phyloP scores from a whole-genome alignment of 305 asterid genomes.

The Fraxinus velutina region DNA sequence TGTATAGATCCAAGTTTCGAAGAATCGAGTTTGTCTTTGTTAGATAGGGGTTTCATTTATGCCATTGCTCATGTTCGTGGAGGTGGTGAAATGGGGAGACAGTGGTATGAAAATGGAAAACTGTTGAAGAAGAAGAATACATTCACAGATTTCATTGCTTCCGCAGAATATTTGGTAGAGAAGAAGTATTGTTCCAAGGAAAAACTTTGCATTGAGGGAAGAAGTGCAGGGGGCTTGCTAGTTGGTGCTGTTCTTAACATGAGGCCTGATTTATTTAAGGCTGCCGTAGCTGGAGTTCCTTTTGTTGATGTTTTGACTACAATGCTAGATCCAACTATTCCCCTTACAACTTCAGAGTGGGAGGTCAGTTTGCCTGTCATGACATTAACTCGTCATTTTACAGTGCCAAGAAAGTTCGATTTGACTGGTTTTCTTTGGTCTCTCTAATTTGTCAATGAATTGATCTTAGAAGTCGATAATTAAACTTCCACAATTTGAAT shows the following conservation, averaged over 20 bases:
- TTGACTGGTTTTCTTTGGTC: not conserved
- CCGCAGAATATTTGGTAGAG: constrained; percentile 82
- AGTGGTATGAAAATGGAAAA: constrained; percentile 91
- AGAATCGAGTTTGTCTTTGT: constrained; percentile 73
- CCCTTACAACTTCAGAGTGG: constrained; percentile 97
- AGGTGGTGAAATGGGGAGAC: constrained; percentile 99
- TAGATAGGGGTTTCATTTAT: constrained; percentile 81
- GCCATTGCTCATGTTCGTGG: constrained; percentile 88
- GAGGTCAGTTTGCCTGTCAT: constrained; percentile 55
- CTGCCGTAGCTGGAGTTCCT: constrained; percentile 92
- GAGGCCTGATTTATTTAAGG: constrained; percentile 88
- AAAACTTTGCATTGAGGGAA: constrained; percentile 79
- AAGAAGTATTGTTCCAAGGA: constrained; percentile 78
- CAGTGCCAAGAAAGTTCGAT: not conserved
- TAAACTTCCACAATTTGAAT: not conserved
- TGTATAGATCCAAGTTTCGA: constrained; percentile 76
- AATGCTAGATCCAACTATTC: constrained; percentile 95
- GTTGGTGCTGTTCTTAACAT: constrained; percentile 86
- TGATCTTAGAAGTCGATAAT: not conserved
- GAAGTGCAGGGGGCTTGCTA: constrained; percentile 97
- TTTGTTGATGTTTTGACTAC: constrained; percentile 89
- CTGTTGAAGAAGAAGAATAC: constrained; percentile 84
- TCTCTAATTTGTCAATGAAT: not conserved
- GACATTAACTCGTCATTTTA: not conserved
- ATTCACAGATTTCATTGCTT: constrained; percentile 81